A percentile compares a stretch with the other conserved stretches of the same genome.
phyloP scores from a whole-genome alignment of 305 asterid genomes.

The Fraxinus sp. region DNA sequence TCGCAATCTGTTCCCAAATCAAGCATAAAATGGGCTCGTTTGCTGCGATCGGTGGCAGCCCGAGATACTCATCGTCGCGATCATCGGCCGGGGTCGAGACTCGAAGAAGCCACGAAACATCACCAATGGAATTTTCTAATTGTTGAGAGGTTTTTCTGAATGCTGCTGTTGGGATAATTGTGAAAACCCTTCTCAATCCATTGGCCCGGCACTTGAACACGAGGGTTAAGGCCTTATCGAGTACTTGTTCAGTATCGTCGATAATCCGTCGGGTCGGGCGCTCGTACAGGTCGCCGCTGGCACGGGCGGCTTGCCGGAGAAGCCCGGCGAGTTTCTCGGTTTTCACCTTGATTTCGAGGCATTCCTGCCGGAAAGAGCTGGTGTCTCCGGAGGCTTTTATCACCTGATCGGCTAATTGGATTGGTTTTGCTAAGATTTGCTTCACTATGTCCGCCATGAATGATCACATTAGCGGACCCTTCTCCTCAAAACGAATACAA shows the following conservation, averaged over 20 bases:
- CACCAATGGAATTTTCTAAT: constrained; percentile 58
- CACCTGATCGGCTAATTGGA: constrained; percentile 54
- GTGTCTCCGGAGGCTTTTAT: constrained; percentile 41
- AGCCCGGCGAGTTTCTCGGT: constrained; percentile 49
- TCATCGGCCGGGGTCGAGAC: constrained; percentile 56
- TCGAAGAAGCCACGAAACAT: constrained; percentile 63
- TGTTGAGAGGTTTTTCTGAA: constrained; percentile 42
- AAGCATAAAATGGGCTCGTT: constrained; percentile 58
- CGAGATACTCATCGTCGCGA: constrained; percentile 51
- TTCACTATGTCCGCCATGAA: constrained; percentile 62
- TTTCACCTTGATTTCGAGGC: constrained; percentile 43
- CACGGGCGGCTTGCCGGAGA: constrained; percentile 65
- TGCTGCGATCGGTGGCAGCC: constrained; percentile 58
- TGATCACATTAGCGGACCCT: constrained; percentile 41
- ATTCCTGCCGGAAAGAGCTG: constrained; percentile 39
- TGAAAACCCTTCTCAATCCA: constrained; percentile 47
- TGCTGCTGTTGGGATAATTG: constrained; percentile 49
- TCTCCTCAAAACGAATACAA: constrained; percentile 10
- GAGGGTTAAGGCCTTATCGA: constrained; percentile 50
- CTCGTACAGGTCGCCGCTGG: constrained; percentile 56
- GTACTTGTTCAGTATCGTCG: constrained; percentile 53
- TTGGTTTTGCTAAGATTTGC: constrained; percentile 51
- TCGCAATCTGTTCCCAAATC: constrained; percentile 64
- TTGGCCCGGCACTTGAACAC: constrained; percentile 51
- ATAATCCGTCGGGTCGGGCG: constrained; percentile 64